Base-by-base conservation (phyloP, 495 filamentous ascomycete species). In the Neurospora sp. region DNA sequence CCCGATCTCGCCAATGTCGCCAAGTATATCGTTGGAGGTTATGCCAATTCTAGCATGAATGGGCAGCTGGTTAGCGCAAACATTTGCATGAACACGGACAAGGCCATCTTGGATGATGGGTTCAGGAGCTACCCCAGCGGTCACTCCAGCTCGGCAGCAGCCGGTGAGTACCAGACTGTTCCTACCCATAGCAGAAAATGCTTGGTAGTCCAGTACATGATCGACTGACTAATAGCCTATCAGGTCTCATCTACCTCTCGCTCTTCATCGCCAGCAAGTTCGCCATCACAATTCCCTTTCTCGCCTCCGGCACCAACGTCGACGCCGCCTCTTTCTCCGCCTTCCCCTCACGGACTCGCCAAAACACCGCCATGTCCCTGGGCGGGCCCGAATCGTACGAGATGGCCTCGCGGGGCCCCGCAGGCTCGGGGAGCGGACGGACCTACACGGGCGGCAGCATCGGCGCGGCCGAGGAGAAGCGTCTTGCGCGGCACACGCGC, bases 81-180 rank as follows among this genome's bases (percentile, higher is more conserved):
- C 1, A 93, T 95, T 69, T 97, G 94, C 83, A 90, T 85, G 4
- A 88, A 90, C 74, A 84, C 87, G 4, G 87, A 95, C 80, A 85
- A 84, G 23, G 71, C 76, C 7, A 83, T 90, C n/a, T 84, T 97
- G 71, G 89, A 94, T 76, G 94, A 97, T 79, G 94, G 93, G 1
- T 97, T 97, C 79, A 88, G 90, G 69, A 94, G 92, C 75, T 97
- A 92, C 83, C 94, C 94, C 35, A 92, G 90, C 69, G 92, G 92
- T 75, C 89, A 90, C 75, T 79, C 86, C 37, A 82, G 81, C 71
- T 85, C 86, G 23, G 82, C 94, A 14, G 94, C 94, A 48, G 91
- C 92, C 23, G 92, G 79, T 81, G 76, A 38, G 78, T 70, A 27
- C n/a, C 14, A 38, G 9, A 54, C 39, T 1, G 1, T n/a, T 42